Conservation (phyloP, 106 monocot genomes). For the Iris macrosiphon region DNA sequence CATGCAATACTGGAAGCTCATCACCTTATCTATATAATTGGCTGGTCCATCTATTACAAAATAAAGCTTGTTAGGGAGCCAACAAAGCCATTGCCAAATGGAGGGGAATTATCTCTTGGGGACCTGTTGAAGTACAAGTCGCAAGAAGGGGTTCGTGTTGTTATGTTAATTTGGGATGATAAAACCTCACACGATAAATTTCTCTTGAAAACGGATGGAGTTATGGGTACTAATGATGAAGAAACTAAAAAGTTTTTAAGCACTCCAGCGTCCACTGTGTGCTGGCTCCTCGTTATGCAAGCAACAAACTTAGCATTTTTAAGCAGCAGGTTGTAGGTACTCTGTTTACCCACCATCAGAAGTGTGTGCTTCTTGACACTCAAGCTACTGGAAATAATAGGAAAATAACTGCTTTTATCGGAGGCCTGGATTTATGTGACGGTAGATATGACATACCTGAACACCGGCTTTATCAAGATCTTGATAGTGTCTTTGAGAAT, state of each 20-base stretch:
- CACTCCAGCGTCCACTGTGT: slow-evolving; percentile 74
- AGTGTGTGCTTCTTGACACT: slow-evolving; percentile 74
- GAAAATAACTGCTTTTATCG: slow-evolving; percentile 75
- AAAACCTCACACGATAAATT: slow-evolving; percentile 83
- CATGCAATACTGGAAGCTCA: slow-evolving; percentile 37
- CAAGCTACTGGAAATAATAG: slow-evolving; percentile 51
- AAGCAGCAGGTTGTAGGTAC: slow-evolving; percentile 93
- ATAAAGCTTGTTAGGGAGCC: slow-evolving; percentile 50
- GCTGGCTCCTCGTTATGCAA: slow-evolving; percentile 81
- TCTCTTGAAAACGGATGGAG: slow-evolving; percentile 79
- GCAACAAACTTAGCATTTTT: slow-evolving; percentile 83
- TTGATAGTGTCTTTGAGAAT: slow-evolving; percentile 51
- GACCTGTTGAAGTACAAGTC: slow-evolving; percentile 62
- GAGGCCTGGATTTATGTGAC: slow-evolving; percentile 82
- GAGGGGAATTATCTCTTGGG: slow-evolving; percentile 44
- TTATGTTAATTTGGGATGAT: slow-evolving; percentile 84
- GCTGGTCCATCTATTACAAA: slow-evolving; percentile 48
- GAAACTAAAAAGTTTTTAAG: slow-evolving; percentile 64
- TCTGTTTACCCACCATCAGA: slow-evolving; percentile 87
- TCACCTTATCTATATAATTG: slow-evolving; percentile 52
- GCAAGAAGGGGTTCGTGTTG: slow-evolving; percentile 55
- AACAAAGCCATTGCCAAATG: slow-evolving; percentile 37
- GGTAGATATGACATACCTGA: slow-evolving; percentile 91
- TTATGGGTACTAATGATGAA: slow-evolving; percentile 95
- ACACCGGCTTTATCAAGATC: slow-evolving; percentile 53